These are phyloP conservation scores for Hypoxylon cercidicola DNA, from an alignment of 495 filamentous ascomycete genomes.

Conservation along the genomic window DNA sequence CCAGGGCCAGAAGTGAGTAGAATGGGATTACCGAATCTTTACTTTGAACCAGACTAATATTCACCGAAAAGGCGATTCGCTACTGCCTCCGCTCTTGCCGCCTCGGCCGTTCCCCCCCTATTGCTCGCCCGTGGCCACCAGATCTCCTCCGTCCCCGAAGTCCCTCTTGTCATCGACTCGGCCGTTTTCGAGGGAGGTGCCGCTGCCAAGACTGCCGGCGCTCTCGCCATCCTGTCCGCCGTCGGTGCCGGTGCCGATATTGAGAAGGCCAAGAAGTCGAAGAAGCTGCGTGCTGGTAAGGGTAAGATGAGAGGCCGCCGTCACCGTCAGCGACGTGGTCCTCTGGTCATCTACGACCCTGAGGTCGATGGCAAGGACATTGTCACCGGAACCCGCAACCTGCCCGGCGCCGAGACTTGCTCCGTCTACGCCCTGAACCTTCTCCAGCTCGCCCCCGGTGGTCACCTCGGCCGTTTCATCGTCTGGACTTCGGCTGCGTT, in stretches of 20 bases:
- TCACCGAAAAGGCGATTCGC: slow-evolving; percentile 80
- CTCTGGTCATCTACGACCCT: slow-evolving; percentile 94
- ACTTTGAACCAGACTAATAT: slow-evolving; percentile 29
- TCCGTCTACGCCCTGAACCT: slow-evolving; percentile 96
- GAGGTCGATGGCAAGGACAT: slow-evolving; percentile 92
- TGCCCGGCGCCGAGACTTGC: slow-evolving; percentile 96
- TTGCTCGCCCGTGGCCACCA: slow-evolving; percentile 97
- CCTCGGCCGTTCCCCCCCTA: slow-evolving; percentile 92
- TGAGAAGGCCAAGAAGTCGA: slow-evolving; percentile 90
- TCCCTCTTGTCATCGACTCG: slow-evolving; percentile 94
- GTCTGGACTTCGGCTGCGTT: slow-evolving; percentile 98
- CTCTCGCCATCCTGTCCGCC: slow-evolving; percentile 84
- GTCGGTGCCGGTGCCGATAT: slow-evolving; percentile 91
- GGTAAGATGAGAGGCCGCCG: slow-evolving; percentile 96
- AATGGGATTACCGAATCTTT: slow-evolving; percentile 4
- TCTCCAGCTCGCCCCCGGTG: slow-evolving; percentile 97
- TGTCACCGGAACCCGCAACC: slow-evolving; percentile 94
- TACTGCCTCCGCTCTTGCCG: slow-evolving; percentile 95
- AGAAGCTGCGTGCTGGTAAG: slow-evolving; percentile 96
- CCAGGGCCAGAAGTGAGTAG: slow-evolving; percentile 87
- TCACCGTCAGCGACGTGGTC: slow-evolving; percentile 95
- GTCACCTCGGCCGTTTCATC: slow-evolving; percentile 98
- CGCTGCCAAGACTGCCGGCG: slow-evolving; percentile 88
- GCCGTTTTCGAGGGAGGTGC: slow-evolving; percentile 80
- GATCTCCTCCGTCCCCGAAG: slow-evolving; percentile 89